Conservation (phyloP, 2,329 filamentous ascomycete genomes). For the Tolypocladium tropicale region DNA sequence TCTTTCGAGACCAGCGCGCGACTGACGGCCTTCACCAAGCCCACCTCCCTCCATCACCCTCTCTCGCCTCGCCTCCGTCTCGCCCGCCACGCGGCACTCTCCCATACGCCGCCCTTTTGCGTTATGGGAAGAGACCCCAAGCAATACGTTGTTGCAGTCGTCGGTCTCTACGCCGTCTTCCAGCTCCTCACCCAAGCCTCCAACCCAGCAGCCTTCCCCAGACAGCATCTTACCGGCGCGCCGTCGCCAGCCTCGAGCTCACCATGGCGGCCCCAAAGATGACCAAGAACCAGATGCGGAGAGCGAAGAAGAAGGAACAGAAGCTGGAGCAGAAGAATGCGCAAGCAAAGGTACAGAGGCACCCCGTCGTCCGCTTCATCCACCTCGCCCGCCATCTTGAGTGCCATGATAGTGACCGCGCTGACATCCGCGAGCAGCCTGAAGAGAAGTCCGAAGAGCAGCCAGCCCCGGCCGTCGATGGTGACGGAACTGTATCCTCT, state of each 20-base stretch:
- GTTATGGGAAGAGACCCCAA: conserved; percentile 28
- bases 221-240: conserved; percentile 13
- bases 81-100: not conserved
- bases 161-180: conserved; percentile 23
- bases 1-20: not conserved
- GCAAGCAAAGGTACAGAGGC: conserved; percentile 37
- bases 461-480: not conserved
- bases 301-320: conserved; percentile 89
- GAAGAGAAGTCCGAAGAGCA: conserved; percentile 1
- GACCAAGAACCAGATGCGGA: conserved; percentile 88
- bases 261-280: conserved; percentile 60
- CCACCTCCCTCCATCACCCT: too few relatives aligned
- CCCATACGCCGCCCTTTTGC: not conserved
- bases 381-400: not conserved
- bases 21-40: not conserved
- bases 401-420: not conserved
- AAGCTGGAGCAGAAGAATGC: conserved; percentile 71
- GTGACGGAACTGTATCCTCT: not conserved
- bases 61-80: not conserved
- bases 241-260: conserved; percentile 13
- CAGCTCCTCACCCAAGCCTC: conserved; percentile 23
- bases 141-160: conserved; percentile 22
- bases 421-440: not conserved
- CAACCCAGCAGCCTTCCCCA: conserved; percentile 17
- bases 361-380: not conserved